Evolutionary conservation across 768 basidiomycete species (phyloP).

Genomic region (Tricholoma bakamatsutake): DNA sequence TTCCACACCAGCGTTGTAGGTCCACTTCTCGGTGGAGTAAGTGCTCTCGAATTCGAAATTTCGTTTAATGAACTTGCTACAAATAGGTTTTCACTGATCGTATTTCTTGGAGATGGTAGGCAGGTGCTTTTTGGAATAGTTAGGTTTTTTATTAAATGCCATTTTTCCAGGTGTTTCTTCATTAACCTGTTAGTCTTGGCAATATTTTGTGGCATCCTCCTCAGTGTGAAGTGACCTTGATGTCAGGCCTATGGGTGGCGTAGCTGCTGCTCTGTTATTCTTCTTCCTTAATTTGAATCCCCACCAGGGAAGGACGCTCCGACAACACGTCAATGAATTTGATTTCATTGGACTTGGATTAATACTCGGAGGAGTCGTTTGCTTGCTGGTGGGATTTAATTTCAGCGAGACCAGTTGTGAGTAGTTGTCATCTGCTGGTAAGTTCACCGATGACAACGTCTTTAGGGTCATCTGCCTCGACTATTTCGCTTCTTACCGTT

Average conservation of each 20-base stretch:
- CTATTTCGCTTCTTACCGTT: slow-evolving; percentile 57
- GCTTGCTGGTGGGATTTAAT: slow-evolving; percentile 68
- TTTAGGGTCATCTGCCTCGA: slow-evolving; percentile 51
- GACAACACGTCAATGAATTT: slow-evolving; percentile 56
- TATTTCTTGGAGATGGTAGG: slow-evolving; percentile 74
- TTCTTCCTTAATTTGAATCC: slow-evolving; percentile 80
- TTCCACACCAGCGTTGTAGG: slow-evolving; percentile 50
- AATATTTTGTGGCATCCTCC: background rate
- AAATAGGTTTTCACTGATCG: slow-evolving; percentile 64
- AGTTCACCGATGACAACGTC: background rate
- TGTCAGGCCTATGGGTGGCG: slow-evolving; percentile 64
- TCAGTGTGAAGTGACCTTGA: background rate
- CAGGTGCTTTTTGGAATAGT: slow-evolving; percentile 10
- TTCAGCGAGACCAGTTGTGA: slow-evolving; percentile 61
- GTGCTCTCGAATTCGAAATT: slow-evolving; percentile 15
- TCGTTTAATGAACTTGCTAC: background rate
- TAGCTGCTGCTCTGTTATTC: slow-evolving; percentile 57
- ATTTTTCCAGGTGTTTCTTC: slow-evolving; percentile 53
- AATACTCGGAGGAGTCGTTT: slow-evolving; percentile 60
- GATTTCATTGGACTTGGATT: slow-evolving; percentile 66
- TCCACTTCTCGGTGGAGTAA: slow-evolving; percentile 77
- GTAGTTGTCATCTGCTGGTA: slow-evolving; percentile 16
- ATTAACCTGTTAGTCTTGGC: slow-evolving; percentile 58
- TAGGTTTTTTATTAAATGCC: slow-evolving; percentile 2
- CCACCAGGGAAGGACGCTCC: slow-evolving; percentile 50